phyloP scores from a whole-genome alignment of 2,329 filamentous ascomycete species.

The Xylariaceae sp. region DNA sequence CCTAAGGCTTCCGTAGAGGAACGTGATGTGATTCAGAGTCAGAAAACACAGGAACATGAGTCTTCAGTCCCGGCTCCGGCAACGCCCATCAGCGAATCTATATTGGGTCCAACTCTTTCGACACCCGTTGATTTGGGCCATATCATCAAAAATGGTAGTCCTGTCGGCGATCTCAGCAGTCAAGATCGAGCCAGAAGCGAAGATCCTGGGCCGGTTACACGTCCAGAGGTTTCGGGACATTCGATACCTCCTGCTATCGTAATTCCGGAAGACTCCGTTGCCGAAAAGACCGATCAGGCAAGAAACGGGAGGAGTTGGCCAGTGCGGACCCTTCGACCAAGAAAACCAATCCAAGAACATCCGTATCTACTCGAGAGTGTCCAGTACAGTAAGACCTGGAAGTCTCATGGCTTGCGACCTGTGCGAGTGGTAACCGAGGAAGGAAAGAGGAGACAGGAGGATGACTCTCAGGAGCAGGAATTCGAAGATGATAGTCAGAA shows the following conservation, averaged over 20 bases:
- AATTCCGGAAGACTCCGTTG: slow-evolving; percentile 1
- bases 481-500: slow-evolving; percentile 50
- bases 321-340: slow-evolving; percentile 49
- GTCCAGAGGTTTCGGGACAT: slow-evolving; percentile 2
- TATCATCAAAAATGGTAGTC: not conserved
- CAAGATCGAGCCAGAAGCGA: not conserved
- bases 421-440: slow-evolving; percentile 39
- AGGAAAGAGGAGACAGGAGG: slow-evolving; percentile 33
- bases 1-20: slow-evolving; percentile 20
- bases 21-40: slow-evolving; percentile 25
- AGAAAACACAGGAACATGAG: slow-evolving; percentile 17
- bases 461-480: slow-evolving; percentile 45
- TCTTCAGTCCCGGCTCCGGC: slow-evolving; percentile 14
- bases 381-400: slow-evolving; percentile 48
- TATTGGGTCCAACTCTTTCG: slow-evolving; percentile 2
- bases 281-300: slow-evolving; percentile 1
- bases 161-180: not conserved
- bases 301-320: slow-evolving; percentile 10
- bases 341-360: slow-evolving; percentile 57
- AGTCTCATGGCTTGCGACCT: slow-evolving; percentile 50
- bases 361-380: slow-evolving; percentile 54
- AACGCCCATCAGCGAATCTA: slow-evolving; percentile 15
- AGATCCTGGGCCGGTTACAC: slow-evolving; percentile 4
- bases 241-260: slow-evolving; percentile 15
- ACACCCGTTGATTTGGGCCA: slow-evolving; percentile 14